phyloP scores from a whole-genome alignment of 495 filamentous ascomycete genomes.

The Niebla homalea region DNA sequence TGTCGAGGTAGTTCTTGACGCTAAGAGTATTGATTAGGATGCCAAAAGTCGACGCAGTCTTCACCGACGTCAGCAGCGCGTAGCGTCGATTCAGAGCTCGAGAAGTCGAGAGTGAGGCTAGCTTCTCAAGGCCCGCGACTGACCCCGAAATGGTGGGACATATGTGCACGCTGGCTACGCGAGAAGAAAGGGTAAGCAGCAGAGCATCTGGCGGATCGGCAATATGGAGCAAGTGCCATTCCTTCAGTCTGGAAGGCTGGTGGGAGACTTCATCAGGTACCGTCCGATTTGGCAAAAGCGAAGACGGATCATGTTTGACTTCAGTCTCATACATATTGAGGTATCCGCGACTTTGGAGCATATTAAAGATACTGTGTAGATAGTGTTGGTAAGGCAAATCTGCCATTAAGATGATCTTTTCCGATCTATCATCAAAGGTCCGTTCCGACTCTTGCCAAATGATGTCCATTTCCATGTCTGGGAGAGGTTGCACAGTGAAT shows the following conservation, averaged over 20 bases:
- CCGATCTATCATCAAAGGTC: conserved; percentile 47
- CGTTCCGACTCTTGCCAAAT: conserved; percentile 50
- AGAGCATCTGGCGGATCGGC: conserved; percentile 72
- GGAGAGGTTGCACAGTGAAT: conserved; percentile 62
- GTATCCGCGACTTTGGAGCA: conserved; percentile 50
- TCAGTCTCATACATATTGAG: conserved; percentile 52
- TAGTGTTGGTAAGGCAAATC: conserved; percentile 77
- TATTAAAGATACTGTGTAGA: conserved; percentile 37
- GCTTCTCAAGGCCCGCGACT: conserved; percentile 18
- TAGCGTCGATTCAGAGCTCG: conserved; percentile 70
- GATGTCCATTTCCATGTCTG: conserved; percentile 33
- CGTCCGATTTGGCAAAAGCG: conserved; percentile 73
- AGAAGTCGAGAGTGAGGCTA: conserved; percentile 36
- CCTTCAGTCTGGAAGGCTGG: conserved; percentile 38
- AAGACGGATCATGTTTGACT: conserved; percentile 65
- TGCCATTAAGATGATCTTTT: conserved; percentile 70
- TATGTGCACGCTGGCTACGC: conserved; percentile 65
- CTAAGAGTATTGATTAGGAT: conserved; percentile 92
- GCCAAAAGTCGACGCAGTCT: conserved; percentile 71
- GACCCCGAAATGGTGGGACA: conserved; percentile 44
- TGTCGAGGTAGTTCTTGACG: conserved; percentile 76
- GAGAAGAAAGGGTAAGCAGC: conserved; percentile 74
- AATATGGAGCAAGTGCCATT: conserved; percentile 81
- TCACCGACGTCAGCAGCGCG: conserved; percentile 66
- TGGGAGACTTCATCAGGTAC: conserved; percentile 39